Conservation (phyloP, 768 basidiomycete species). For the Rubroboletus satanas region DNA sequence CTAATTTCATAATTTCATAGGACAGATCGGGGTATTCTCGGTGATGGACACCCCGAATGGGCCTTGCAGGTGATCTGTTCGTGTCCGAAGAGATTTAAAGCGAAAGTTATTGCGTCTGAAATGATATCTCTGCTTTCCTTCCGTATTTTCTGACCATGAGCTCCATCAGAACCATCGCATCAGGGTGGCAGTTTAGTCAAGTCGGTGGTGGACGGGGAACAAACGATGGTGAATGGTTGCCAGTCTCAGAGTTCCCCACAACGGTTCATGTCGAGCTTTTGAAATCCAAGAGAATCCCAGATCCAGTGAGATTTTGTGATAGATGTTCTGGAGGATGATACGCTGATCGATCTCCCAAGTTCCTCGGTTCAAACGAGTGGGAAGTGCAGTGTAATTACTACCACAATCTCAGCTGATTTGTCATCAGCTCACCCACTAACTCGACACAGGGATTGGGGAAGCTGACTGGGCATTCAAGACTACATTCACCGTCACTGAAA, state of each 20-base stretch:
- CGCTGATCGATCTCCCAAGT: slow-evolving; percentile 39
- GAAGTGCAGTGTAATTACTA: slow-evolving; percentile 76
- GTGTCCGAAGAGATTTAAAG: slow-evolving; percentile 3
- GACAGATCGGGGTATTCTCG: slow-evolving; percentile 13
- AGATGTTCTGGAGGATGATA: neutral
- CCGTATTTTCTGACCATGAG: slow-evolving; percentile 13
- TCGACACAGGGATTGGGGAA: slow-evolving; percentile 79
- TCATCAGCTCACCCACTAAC: neutral
- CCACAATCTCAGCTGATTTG: neutral
- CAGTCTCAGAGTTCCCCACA: slow-evolving; percentile 68
- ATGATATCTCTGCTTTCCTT: neutral
- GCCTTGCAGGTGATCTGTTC: neutral
- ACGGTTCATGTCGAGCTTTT: slow-evolving; percentile 85
- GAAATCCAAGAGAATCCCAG: slow-evolving; percentile 67
- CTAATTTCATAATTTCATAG: neutral
- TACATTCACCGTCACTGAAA: slow-evolving; percentile 48
- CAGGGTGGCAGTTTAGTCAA: slow-evolving; percentile 67
- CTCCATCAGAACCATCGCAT: slow-evolving; percentile 29
- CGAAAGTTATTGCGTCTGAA: neutral
- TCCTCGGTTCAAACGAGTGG: slow-evolving; percentile 78
- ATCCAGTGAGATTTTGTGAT: slow-evolving; percentile 59
- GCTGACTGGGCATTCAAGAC: slow-evolving; percentile 81
- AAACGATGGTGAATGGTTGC: slow-evolving; percentile 63
- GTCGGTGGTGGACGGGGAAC: slow-evolving; percentile 57
- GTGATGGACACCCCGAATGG: neutral